Conservation (phyloP, 768 basidiomycete genomes). For the Pulveroboletus sp. region DNA sequence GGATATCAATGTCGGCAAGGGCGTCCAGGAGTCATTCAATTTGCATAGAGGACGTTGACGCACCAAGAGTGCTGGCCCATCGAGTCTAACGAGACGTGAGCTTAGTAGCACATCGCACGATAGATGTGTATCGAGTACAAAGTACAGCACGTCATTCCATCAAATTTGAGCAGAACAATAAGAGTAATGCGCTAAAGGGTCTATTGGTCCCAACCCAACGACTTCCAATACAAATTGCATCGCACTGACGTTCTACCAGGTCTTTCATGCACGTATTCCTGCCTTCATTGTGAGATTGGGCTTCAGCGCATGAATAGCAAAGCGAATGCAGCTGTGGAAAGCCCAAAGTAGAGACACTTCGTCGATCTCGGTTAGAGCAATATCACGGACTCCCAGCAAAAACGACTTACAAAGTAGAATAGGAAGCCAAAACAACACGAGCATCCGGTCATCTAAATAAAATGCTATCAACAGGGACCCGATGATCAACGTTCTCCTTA, state of each 20-base stretch:
- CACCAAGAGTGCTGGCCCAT: not conserved
- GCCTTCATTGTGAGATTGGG: slow-evolving; percentile 43
- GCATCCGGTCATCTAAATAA: slow-evolving; percentile 72
- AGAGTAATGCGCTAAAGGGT: slow-evolving; percentile 6
- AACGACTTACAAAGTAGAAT: slow-evolving; percentile 68
- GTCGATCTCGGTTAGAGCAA: slow-evolving; percentile 6
- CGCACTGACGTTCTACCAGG: slow-evolving; percentile 1
- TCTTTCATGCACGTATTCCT: slow-evolving; percentile 32
- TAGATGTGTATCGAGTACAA: slow-evolving; percentile 18
- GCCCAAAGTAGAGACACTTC: slow-evolving; percentile 62
- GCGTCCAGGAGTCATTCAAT: slow-evolving; percentile 75
- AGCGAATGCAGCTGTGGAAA: slow-evolving; percentile 49
- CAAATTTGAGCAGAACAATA: slow-evolving; percentile 19
- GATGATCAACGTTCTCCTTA: slow-evolving; percentile 27
- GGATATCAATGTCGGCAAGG: slow-evolving; percentile 72
- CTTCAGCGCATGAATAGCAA: slow-evolving; percentile 47
- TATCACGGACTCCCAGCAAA: not conserved
- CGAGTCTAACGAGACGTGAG: not conserved
- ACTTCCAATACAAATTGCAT: not conserved
- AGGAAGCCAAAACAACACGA: slow-evolving; percentile 81
- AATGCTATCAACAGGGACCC: slow-evolving; percentile 1
- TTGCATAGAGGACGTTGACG: slow-evolving; percentile 55
- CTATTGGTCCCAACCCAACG: not conserved
- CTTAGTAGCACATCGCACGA: slow-evolving; percentile 16
- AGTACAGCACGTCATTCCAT: slow-evolving; percentile 12